Base-by-base conservation (phyloP, 164 flowering plant genomes). In the Magnolia kwangsiensis region DNA sequence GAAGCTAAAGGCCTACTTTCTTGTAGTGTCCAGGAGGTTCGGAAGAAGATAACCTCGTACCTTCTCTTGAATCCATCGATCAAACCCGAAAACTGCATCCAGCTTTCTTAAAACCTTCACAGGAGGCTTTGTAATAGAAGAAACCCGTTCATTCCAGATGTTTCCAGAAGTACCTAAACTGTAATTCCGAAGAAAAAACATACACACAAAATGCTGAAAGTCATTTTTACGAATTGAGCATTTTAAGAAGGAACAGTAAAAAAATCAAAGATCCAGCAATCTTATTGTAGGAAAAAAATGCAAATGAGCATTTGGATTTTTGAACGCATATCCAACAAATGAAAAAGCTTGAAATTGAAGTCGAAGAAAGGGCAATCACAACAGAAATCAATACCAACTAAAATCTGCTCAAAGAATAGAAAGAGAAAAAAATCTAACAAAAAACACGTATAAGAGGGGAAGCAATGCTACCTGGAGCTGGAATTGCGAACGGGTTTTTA, bases 1-100 rank as follows among this genome's bases (percentile, higher is more conserved):
- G n/a, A n/a, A n/a, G n/a, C n/a, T n/a, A n/a, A n/a, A n/a, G n/a
- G n/a, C n/a, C n/a, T n/a, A n/a, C n/a, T n/a, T n/a, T n/a, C n/a
- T n/a, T n/a, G n/a, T n/a, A n/a, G n/a, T n/a, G n/a, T 18, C 78
- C 77, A 10, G 81, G 79, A 2, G 79, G 78, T 59, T 75, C 81
- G 29, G 75, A 69, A 20, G 77, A 73, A 20, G 78, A 72, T 51
- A 76, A 21, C 67, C 74, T 67, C n/a, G 79, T 72, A 16, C 76
- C 50, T 55, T 87, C 88, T 69, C 90, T 76, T 8, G 82, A 74
- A 75, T 85, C 88, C 88, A 85, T 85, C 65, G 69, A 2, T 31
- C 16, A 72, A 72, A 19, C n/a, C 21, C 31, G 23, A 72, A 72
- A 50, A 9, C 20, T 4, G 11, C 19, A 51, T 21, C 68, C 68